Conservation (phyloP, 2,329 filamentous ascomycete species). For the Colletotrichum lini region DNA sequence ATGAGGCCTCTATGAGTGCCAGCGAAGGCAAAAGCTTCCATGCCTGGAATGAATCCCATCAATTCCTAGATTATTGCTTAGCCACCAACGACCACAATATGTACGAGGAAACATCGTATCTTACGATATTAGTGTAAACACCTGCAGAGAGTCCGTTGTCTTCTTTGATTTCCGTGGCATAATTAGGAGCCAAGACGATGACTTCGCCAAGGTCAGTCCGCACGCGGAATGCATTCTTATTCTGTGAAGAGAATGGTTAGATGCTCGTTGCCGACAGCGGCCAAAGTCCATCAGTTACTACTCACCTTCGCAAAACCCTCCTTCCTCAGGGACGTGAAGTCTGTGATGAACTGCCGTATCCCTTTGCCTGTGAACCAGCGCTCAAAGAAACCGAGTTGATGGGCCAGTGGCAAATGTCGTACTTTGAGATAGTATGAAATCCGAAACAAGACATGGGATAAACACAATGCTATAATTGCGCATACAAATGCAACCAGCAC, state of each 20-base stretch:
- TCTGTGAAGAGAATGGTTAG: neutral
- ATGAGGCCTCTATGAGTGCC: neutral
- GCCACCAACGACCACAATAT: neutral
- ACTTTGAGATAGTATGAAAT: neutral
- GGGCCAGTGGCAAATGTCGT: neutral
- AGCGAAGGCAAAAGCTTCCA: conserved; percentile 4
- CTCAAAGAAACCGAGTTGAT: neutral
- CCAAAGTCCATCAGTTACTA: neutral
- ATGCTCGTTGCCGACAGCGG: neutral
- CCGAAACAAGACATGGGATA: neutral
- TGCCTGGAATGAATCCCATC: neutral
- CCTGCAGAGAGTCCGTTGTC: conserved; percentile 15
- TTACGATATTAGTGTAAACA: neutral
- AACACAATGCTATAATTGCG: neutral
- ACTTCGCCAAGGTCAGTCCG: conserved; percentile 5
- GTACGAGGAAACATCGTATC: neutral
- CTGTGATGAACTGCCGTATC: neutral
- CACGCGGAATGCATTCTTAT: conserved; percentile 13
- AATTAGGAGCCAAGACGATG: conserved; percentile 1
- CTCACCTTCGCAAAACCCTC: neutral
- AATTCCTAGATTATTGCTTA: neutral
- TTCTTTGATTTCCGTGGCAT: conserved; percentile 14
- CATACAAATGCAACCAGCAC: neutral
- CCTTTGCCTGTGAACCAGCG: neutral
- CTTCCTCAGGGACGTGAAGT: neutral